Conservation (phyloP, 2,329 filamentous ascomycete species). For the Colletotrichum shisoi region DNA sequence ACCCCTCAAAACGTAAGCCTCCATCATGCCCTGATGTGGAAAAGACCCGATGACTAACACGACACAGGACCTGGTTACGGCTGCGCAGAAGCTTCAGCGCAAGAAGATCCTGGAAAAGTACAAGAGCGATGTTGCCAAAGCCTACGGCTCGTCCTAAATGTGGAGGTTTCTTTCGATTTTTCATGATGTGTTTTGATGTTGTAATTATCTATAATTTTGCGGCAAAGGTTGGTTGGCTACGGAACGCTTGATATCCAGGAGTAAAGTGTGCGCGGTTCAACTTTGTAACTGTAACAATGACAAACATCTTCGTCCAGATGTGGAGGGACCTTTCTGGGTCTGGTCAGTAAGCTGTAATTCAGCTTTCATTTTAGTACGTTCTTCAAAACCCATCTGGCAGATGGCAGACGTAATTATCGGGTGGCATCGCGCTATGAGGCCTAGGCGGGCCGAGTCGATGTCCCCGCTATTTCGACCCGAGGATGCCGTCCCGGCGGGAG, state of each 20-base stretch:
- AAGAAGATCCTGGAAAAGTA: constrained; percentile 71
- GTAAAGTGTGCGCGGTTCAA: constrained; percentile 31
- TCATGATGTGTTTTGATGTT: constrained; percentile 15
- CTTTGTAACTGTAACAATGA: constrained; percentile 21
- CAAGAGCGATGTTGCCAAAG: constrained; percentile 67
- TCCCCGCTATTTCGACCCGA: constrained; percentile 1
- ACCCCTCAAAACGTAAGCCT: constrained; percentile 74
- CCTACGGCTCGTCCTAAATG: constrained; percentile 57
- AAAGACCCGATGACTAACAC: constrained; percentile 43
- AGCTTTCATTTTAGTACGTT: neutral
- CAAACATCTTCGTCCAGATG: neutral
- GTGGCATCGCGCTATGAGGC: neutral
- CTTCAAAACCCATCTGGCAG: neutral
- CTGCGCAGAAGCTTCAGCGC: constrained; percentile 76
- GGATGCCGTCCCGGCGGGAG: constrained; percentile 1
- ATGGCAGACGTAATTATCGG: neutral
- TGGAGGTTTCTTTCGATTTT: constrained; percentile 5
- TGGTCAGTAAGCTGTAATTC: neutral
- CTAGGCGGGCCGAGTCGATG: constrained; percentile 2
- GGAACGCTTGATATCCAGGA: constrained; percentile 38
- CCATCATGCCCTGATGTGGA: neutral
- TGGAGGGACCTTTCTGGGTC: neutral
- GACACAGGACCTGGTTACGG: constrained; percentile 68
- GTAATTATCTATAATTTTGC: constrained; percentile 20
- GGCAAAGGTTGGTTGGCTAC: constrained; percentile 24